Conservation (phyloP, 1,284 basidiomycete species). For the Cutaneotrichosporon cutaneum region DNA sequence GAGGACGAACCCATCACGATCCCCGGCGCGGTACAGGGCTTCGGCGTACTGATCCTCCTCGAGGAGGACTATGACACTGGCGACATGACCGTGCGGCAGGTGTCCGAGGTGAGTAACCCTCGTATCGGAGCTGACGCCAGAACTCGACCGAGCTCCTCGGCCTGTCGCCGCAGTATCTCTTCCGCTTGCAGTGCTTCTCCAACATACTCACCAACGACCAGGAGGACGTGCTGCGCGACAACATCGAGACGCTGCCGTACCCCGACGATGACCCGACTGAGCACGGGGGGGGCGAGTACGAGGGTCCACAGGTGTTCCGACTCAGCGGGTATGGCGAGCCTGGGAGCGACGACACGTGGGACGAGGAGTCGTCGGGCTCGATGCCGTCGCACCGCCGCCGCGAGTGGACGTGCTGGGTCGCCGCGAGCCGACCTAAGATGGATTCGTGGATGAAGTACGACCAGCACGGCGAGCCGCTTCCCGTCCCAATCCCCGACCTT, state of each 20-base stretch:
- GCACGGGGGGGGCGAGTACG: constrained; percentile 42
- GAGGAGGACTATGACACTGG: constrained; percentile 65
- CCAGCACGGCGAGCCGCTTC: constrained; percentile 28
- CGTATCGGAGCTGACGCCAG: constrained; percentile 43
- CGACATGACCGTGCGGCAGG: constrained; percentile 68
- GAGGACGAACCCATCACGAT: constrained; percentile 87
- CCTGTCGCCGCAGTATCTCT: constrained; percentile 72
- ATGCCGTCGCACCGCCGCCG: constrained; percentile 41
- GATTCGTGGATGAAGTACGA: constrained; percentile 35
- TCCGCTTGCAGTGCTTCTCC: constrained; percentile 73
- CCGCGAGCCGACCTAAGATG: constrained; percentile 64
- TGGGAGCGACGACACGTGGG: constrained; percentile 14
- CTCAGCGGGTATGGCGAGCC: constrained; percentile 57
- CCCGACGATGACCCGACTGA: constrained; percentile 39
- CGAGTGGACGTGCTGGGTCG: constrained; percentile 83
- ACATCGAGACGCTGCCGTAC: constrained; percentile 67
- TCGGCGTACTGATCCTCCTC: constrained; percentile 75
- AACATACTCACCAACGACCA: constrained; percentile 69
- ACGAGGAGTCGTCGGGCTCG: background rate
- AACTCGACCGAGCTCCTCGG: constrained; percentile 70
- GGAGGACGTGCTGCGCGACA: constrained; percentile 72
- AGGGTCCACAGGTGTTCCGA: constrained; percentile 69
- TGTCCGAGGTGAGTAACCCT: constrained; percentile 66
- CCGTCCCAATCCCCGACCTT: constrained; percentile 45
- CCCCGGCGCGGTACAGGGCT: constrained; percentile 81